These are phyloP conservation scores for Leptographium wingfieldii DNA, from an alignment of 2,329 filamentous ascomycete species.

Conservation along the genomic window DNA sequence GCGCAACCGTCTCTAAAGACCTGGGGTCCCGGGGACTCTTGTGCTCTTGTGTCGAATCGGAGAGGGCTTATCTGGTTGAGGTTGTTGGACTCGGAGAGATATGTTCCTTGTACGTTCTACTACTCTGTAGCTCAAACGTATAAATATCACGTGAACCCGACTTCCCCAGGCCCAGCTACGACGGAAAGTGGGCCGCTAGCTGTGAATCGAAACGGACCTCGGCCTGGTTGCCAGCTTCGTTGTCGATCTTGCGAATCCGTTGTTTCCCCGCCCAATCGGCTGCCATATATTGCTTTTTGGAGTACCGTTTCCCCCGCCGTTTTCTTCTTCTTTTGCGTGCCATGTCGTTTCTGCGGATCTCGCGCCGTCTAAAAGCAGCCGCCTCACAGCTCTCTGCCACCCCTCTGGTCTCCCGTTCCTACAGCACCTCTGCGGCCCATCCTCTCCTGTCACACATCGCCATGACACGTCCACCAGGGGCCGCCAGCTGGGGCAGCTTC, in stretches of 20 bases:
- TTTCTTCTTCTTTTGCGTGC: background rate
- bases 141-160: background rate
- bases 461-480: background rate
- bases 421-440: background rate
- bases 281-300: background rate
- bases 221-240: background rate
- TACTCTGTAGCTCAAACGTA: background rate
- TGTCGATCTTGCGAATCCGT: background rate
- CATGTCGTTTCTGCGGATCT: background rate
- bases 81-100: no score
- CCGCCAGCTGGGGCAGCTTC: background rate
- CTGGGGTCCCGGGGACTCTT: no score
- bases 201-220: background rate
- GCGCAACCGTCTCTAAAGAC: constrained; percentile 19
- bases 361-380: background rate
- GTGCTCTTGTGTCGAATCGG: no score
- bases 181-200: background rate
- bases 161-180: no score
- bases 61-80: no score
- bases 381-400: background rate
- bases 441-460: background rate
- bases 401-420: background rate
- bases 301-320: no score
- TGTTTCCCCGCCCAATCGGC: background rate
- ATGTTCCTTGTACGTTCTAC: no score